These are phyloP conservation scores for Epichloe sibirici DNA, from an alignment of 2,329 filamentous ascomycete species.

Conservation along the genomic window DNA sequence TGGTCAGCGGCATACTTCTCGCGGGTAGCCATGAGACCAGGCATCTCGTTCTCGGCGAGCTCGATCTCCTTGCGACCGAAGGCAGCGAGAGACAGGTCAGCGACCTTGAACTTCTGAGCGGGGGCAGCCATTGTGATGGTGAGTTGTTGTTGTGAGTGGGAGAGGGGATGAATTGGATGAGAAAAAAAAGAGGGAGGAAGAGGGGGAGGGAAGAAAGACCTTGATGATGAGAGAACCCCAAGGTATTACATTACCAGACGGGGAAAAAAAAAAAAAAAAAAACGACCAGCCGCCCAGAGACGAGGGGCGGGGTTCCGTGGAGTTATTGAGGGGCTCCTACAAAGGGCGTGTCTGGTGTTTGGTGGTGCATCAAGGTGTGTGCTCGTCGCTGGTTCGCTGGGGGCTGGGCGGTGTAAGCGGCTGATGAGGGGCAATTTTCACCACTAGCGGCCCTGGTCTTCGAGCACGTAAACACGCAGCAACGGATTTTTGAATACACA, in stretches of 20 bases:
- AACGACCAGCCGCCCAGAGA: neutral
- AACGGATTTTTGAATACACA: too few species aligned
- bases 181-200: slow-evolving; percentile 10
- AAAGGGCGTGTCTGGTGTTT: neutral
- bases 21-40: slow-evolving; percentile 92
- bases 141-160: slow-evolving; percentile 10
- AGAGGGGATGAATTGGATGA: slow-evolving; percentile 8
- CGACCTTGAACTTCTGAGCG: slow-evolving; percentile 94
- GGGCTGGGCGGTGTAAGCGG: slow-evolving; percentile 6
- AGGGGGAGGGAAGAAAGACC: neutral
- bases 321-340: neutral
- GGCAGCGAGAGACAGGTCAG: slow-evolving; percentile 92
- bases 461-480: too few species aligned
- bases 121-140: slow-evolving; percentile 53
- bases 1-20: slow-evolving; percentile 84
- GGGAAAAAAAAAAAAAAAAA: neutral
- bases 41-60: slow-evolving; percentile 93
- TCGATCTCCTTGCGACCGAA: slow-evolving; percentile 99
- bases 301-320: neutral
- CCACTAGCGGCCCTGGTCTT: neutral
- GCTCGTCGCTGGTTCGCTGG: neutral
- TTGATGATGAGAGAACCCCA: slow-evolving; percentile 7
- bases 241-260: neutral
- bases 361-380: neutral
- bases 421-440: slow-evolving; percentile 6